Evolutionary conservation across 768 basidiomycete species (phyloP).

Genomic region (Lactarius pseudohatsudake): DNA sequence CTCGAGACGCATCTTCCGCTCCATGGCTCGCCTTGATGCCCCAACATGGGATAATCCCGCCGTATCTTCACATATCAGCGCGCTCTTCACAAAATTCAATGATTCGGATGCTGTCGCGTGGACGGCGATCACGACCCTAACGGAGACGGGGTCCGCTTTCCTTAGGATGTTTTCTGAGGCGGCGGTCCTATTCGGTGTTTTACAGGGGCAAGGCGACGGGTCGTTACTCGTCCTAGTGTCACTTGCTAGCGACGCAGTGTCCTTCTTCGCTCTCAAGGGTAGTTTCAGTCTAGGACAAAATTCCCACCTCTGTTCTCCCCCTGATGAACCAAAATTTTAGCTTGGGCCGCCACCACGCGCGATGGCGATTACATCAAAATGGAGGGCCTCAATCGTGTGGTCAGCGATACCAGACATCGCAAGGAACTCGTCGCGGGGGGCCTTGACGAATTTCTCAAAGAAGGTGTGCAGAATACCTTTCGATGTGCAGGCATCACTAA

Average conservation of each 20-base stretch:
- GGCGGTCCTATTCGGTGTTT: constrained; percentile 56
- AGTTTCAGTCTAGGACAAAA: neutral
- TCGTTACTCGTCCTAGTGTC: constrained; percentile 56
- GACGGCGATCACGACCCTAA: constrained; percentile 50
- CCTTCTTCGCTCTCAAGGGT: constrained; percentile 34
- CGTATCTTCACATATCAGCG: constrained; percentile 63
- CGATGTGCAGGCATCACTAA: neutral
- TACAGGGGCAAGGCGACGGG: constrained; percentile 66
- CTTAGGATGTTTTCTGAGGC: constrained; percentile 58
- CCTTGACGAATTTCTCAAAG: constrained; percentile 34
- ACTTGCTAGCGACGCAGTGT: constrained; percentile 50
- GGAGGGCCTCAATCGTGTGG: constrained; percentile 63
- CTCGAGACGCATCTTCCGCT: constrained; percentile 60
- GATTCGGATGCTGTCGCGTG: constrained; percentile 51
- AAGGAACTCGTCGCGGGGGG: constrained; percentile 75
- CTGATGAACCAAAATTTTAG: constrained; percentile 31
- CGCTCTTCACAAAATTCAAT: constrained; percentile 40
- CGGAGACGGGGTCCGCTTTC: constrained; percentile 43
- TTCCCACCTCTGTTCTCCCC: neutral
- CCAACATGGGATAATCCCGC: constrained; percentile 71
- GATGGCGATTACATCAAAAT: constrained; percentile 60
- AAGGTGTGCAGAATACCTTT: constrained; percentile 43
- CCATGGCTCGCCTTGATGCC: constrained; percentile 69
- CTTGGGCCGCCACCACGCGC: constrained; percentile 73
- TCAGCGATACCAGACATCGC: constrained; percentile 53